A percentile compares a stretch with the other conserved stretches of the same genome.
Evolutionary conservation across 1,284 basidiomycete genomes (phyloP).

Genomic region (Marasmius sp.): DNA sequence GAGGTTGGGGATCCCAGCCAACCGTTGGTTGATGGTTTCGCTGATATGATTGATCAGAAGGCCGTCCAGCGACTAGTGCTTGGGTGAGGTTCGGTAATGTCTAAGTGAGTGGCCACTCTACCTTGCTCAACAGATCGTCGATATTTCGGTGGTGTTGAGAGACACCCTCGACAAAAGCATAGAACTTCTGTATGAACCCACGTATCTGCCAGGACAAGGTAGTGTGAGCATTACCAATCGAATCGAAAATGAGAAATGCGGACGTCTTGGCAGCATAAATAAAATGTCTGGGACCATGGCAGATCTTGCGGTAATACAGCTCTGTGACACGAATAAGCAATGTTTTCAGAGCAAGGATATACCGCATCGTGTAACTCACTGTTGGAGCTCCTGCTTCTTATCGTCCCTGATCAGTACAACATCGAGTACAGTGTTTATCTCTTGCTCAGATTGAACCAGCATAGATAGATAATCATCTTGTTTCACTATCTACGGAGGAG

Average conservation of each 20-base stretch:
- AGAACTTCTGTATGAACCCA: slow-evolving; percentile 93
- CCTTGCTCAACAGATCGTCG: slow-evolving; percentile 89
- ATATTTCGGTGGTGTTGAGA: slow-evolving; percentile 90
- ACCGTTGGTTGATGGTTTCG: slow-evolving; percentile 71
- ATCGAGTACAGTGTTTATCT: slow-evolving; percentile 77
- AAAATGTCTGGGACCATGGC: slow-evolving; percentile 96
- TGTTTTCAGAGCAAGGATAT: neutral
- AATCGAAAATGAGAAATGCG: slow-evolving; percentile 17
- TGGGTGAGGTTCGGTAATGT: neutral
- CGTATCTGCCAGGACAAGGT: slow-evolving; percentile 66
- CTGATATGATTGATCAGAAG: slow-evolving; percentile 84
- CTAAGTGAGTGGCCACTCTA: slow-evolving; percentile 27
- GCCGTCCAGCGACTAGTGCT: slow-evolving; percentile 77
- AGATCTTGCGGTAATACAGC: slow-evolving; percentile 73
- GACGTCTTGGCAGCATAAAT: slow-evolving; percentile 92
- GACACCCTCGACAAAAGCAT: slow-evolving; percentile 94
- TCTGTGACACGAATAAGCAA: slow-evolving; percentile 37
- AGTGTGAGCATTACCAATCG: neutral
- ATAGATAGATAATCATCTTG: slow-evolving; percentile 94
- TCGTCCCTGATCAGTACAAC: slow-evolving; percentile 83
- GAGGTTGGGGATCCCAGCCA: slow-evolving; percentile 78
- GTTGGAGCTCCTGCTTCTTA: slow-evolving; percentile 62
- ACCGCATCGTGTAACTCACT: slow-evolving; percentile 41
- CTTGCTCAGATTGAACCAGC: slow-evolving; percentile 72
- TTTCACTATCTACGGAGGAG: slow-evolving; percentile 67